Conservation (phyloP, 73 alveolate species). For the Effrenium voratum region DNA sequence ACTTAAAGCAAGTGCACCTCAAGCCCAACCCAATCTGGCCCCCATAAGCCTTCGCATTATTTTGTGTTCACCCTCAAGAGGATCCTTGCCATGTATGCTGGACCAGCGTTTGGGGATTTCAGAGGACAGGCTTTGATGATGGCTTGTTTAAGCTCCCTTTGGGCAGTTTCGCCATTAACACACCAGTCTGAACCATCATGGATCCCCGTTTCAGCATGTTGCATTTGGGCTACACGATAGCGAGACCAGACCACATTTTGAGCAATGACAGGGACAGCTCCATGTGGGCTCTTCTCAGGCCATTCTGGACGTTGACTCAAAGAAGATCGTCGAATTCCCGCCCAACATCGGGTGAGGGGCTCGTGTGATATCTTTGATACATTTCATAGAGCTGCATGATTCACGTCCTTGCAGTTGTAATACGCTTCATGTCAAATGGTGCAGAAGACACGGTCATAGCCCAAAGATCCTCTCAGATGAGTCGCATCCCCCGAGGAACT, state of each 20-base stretch:
- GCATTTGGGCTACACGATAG: neutral
- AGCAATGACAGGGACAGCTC: neutral
- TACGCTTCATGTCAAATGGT: neutral
- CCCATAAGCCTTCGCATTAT: no score
- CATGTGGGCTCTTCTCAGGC: neutral
- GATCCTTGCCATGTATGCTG: no score
- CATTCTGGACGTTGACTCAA: slow-evolving; percentile 39
- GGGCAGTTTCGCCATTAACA: neutral
- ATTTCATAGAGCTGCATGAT: neutral
- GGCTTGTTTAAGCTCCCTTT: neutral
- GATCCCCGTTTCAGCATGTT: neutral
- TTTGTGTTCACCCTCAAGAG: no score
- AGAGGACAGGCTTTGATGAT: neutral
- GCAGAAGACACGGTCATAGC: neutral
- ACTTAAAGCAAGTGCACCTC: no score
- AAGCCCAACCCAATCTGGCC: no score
- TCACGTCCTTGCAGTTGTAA: neutral
- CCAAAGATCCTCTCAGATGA: neutral
- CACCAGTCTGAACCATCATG: neutral
- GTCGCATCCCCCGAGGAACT: neutral
- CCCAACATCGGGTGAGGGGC: slow-evolving; percentile 67
- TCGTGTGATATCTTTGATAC: neutral
- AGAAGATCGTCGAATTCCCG: slow-evolving; percentile 52
- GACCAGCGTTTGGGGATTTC: neutral
- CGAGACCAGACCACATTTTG: neutral